These are phyloP conservation scores for Cercophora newfieldiana DNA, from an alignment of 495 filamentous ascomycete species.

Conservation along the genomic window DNA sequence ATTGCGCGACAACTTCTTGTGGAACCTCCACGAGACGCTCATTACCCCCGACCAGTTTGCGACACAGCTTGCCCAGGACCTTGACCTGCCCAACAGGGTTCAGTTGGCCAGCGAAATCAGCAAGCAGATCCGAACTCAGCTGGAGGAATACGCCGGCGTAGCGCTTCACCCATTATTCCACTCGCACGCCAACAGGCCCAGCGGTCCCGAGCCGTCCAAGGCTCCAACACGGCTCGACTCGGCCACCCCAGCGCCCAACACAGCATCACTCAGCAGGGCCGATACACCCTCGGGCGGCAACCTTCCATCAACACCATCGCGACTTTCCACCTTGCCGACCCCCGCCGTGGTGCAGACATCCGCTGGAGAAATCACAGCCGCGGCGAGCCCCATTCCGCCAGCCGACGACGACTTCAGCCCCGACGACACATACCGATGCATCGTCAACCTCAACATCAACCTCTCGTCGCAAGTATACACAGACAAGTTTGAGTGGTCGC, in stretches of 20 bases:
- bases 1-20: conserved; percentile 90
- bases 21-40: conserved; percentile 94
- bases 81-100: conserved; percentile 79
- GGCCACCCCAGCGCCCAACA: conserved; percentile 44
- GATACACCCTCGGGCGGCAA: conserved; percentile 50
- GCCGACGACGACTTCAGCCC: conserved; percentile 55
- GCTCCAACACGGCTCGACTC: conserved; percentile 25
- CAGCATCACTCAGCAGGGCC: conserved; percentile 38
- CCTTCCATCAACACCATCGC: conserved; percentile 34
- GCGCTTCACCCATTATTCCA: conserved; percentile 92
- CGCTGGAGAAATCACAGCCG: conserved; percentile 31
- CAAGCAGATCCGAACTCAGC: conserved; percentile 87
- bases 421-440: conserved; percentile 88
- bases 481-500: conserved; percentile 98
- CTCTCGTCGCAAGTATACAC: conserved; percentile 89
- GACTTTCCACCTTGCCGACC: conserved; percentile 16
- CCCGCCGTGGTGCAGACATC: conserved; percentile 26
- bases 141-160: conserved; percentile 95
- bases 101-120: conserved; percentile 75
- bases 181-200: conserved; percentile 45
- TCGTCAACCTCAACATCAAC: conserved; percentile 89
- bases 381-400: conserved; percentile 28
- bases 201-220: conserved; percentile 45
- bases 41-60: conserved; percentile 96
- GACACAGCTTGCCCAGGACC: conserved; percentile 82